Evolutionary conservation across 441 rosid genomes (phyloP), one percentile per base, ranked within the genome.

Genomic region (Gossypium gossypioides): DNA sequence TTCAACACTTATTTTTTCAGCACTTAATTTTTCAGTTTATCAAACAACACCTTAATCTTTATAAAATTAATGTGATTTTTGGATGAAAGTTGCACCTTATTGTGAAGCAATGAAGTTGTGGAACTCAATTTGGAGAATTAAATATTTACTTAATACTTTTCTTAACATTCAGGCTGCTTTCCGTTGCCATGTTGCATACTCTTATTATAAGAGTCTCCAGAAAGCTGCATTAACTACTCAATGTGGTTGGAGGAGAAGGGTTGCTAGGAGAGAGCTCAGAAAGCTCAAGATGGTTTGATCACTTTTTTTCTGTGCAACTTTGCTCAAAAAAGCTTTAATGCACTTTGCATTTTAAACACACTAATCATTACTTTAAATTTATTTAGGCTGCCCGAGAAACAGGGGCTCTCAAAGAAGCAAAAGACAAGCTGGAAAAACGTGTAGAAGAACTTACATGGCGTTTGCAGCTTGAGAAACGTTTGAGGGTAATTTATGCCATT

Each of bases 241-340:
- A 79, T 89, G 96, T 82, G 87, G 92, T 74, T 89, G 96, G 96
- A 89, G 96, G 81, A 69, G 96, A 76, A 86, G 96, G 57, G 89
- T 89, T 82, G 96, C 96, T 72, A 85, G 91, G 69, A 84, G 79
- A 79, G 96, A 89, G 82, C 84, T 88, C 69, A 82, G 96, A 82
- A 81, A 67, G 21, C 92, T 89, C 37, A 89, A 89, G 77, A 89
- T 89, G 96, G 96, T 89, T 77, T 25, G 77, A 40, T 82, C 54
- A 63, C 54, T 57, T 67, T 64, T 59, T 76, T 62, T 15, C 46
- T 52, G 15, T 58, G 34, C 57, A 21, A 24, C 57, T 71, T 46
- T 56, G 48, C 59, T 63, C 52, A 25, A 0, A 51, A 24, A 46
- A 54, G 32, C 72, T 58, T 54, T 72, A 69, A 37, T 59, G 48